phyloP scores from a whole-genome alignment of 352 stramenopile genomes.

The Elongisporangium undulatum region DNA sequence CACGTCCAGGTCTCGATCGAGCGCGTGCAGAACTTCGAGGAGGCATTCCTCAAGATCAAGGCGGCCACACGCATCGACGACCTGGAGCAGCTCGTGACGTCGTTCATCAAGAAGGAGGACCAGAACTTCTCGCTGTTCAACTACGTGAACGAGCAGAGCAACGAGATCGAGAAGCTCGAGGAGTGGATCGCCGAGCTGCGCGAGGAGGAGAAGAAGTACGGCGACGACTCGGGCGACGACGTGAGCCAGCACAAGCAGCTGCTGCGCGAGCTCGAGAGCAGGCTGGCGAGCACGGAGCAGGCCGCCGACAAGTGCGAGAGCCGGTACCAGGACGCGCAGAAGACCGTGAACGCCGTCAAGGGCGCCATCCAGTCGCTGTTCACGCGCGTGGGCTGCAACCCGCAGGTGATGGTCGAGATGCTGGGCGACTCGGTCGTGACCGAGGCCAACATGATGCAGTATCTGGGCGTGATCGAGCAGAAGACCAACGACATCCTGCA shows the following conservation, averaged over 20 bases:
- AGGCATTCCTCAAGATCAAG: conserved; percentile 94
- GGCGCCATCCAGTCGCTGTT: conserved; percentile 71
- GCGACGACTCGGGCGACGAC: conserved; percentile 79
- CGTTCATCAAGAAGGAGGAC: conserved; percentile 96
- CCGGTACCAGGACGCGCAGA: conserved; percentile 87
- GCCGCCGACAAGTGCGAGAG: conserved; percentile 88
- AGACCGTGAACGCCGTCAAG: conserved; percentile 90
- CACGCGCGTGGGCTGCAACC: conserved; percentile 78
- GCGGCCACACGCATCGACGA: conserved; percentile 90
- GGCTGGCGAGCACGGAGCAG: conserved; percentile 71
- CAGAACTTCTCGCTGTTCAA: conserved; percentile 97
- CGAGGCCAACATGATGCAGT: conserved; percentile 94
- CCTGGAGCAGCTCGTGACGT: conserved; percentile 89
- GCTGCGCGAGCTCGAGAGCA: conserved; percentile 83
- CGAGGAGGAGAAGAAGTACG: conserved; percentile 85
- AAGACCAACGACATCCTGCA: conserved; percentile 92
- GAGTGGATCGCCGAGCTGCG: conserved; percentile 67
- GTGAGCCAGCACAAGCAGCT: conserved; percentile 89
- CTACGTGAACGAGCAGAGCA: conserved; percentile 93
- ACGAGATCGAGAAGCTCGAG: conserved; percentile 92
- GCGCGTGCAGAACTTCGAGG: conserved; percentile 93
- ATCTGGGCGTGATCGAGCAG: conserved; percentile 94
- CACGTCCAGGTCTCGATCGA: conserved; percentile 88
- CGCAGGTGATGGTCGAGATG: conserved; percentile 80
- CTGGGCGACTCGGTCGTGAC: conserved; percentile 86